phyloP scores from a whole-genome alignment of 352 stramenopile species.

The Peronospora belbahrii region DNA sequence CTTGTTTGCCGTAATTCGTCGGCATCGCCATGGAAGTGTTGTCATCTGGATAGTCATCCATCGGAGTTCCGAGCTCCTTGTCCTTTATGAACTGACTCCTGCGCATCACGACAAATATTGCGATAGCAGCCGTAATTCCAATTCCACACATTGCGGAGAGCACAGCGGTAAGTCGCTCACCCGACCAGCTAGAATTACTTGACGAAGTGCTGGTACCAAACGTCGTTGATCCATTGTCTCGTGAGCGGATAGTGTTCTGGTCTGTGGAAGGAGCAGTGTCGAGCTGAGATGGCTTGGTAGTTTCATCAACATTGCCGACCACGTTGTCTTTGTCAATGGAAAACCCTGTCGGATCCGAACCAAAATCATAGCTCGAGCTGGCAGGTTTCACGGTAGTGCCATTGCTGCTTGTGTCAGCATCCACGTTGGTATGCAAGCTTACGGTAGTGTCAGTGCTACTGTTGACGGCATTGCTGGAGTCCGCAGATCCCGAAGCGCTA shows the following conservation, averaged over 20 bases:
- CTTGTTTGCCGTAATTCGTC: conserved; percentile 2
- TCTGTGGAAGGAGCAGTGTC: not conserved
- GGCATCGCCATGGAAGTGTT: conserved; percentile 13
- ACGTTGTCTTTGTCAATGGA: conserved; percentile 9
- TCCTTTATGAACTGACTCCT: conserved; percentile 16
- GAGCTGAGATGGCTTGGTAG: conserved; percentile 2
- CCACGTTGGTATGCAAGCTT: not conserved
- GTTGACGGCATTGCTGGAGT: not conserved
- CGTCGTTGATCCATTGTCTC: conserved; percentile 8
- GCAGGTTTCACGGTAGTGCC: not conserved
- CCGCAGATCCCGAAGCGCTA: not conserved
- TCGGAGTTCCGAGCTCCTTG: conserved; percentile 25
- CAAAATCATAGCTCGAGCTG: not conserved
- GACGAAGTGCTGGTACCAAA: conserved; percentile 19
- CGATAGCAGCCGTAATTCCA: conserved; percentile 24
- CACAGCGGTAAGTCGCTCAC: conserved; percentile 17
- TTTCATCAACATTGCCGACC: conserved; percentile 3
- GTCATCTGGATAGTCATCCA: conserved; percentile 15
- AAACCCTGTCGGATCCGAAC: not conserved
- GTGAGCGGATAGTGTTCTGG: conserved; percentile 13
- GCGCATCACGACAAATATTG: conserved; percentile 32
- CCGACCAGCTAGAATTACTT: conserved; percentile 11
- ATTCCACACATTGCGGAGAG: conserved; percentile 21
- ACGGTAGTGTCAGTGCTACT: not conserved
- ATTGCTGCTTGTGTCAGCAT: not conserved